Evolutionary conservation across 257 asterid genomes (phyloP).

Genomic region (Lycium ferocissimum): DNA sequence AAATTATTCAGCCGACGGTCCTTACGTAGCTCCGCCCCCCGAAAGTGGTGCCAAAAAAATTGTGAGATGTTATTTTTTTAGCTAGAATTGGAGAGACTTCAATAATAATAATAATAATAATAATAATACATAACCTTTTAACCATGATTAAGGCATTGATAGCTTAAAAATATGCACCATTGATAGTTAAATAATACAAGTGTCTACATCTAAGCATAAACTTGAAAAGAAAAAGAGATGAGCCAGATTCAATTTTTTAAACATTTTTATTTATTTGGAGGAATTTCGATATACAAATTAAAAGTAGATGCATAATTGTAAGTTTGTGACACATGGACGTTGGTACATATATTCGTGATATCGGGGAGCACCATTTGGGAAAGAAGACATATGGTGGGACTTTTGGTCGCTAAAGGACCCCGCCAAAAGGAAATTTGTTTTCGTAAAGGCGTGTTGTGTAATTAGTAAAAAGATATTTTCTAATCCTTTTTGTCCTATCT

Average conservation of each 20-base stretch:
- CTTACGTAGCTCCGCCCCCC: too few species aligned
- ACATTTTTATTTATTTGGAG: not conserved
- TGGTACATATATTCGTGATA: not conserved
- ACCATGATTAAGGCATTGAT: too few species aligned
- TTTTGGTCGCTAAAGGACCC: slow-evolving; percentile 10
- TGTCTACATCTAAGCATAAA: not conserved
- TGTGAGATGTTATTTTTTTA: too few species aligned
- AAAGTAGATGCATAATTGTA: not conserved
- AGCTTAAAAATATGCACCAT: too few species aligned
- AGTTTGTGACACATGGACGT: not conserved
- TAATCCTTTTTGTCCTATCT: not conserved
- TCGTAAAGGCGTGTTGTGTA: not conserved
- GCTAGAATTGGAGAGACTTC: too few species aligned
- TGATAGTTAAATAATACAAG: too few species aligned
- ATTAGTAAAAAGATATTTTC: not conserved
- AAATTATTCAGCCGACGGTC: too few species aligned
- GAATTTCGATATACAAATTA: not conserved
- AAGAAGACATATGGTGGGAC: slow-evolving; percentile 24
- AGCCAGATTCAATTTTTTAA: too few species aligned
- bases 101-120: too few species aligned
- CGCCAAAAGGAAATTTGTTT: not conserved
- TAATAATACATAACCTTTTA: too few species aligned
- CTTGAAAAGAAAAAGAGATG: not conserved
- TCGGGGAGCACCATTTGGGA: not conserved
- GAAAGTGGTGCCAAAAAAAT: too few species aligned